Percentiles rank a stretch among this genome's conserved stretches.
These are phyloP conservation scores for Alternaria triticina DNA, from an alignment of 2,329 filamentous ascomycete species.

Conservation along the genomic window DNA sequence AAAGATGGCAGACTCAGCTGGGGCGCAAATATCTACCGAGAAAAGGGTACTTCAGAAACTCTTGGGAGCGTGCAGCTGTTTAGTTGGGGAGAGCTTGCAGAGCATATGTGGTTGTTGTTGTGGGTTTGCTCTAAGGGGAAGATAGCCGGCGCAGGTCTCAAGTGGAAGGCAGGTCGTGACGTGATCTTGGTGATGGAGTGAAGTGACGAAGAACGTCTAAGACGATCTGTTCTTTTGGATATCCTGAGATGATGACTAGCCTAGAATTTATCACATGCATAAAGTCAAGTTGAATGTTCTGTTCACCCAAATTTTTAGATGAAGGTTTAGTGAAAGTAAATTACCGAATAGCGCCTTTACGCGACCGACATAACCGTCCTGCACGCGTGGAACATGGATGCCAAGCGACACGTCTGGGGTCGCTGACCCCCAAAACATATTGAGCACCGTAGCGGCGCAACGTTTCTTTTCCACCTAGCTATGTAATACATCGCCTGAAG, in stretches of 20 bases:
- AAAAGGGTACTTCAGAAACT: constrained; percentile 14
- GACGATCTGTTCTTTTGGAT: background rate
- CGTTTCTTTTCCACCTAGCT: background rate
- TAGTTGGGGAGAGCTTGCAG: constrained; percentile 77
- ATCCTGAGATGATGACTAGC: background rate
- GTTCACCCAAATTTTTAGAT: background rate
- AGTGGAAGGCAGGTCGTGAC: constrained; percentile 69
- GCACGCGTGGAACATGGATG: constrained; percentile 8
- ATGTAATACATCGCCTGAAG: constrained; percentile 20
- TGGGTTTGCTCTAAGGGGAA: constrained; percentile 73
- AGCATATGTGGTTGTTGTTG: constrained; percentile 76
- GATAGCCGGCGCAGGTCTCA: constrained; percentile 63
- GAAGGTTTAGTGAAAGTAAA: background rate
- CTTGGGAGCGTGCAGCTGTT: constrained; percentile 67
- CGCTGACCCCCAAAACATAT: constrained; percentile 13
- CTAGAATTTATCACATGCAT: background rate
- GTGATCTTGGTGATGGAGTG: constrained; percentile 60
- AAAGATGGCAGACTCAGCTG: constrained; percentile 67
- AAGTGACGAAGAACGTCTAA: background rate
- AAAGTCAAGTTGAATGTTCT: background rate
- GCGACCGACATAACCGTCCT: background rate
- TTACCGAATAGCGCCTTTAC: background rate
- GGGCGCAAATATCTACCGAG: constrained; percentile 65
- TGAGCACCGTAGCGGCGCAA: constrained; percentile 11
- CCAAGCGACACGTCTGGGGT: constrained; percentile 11